Percentiles rank a stretch among this genome's conserved stretches.
These are phyloP conservation scores for Pistacia atlantica DNA, from an alignment of 345 rosid genomes.

Conservation along the genomic window DNA sequence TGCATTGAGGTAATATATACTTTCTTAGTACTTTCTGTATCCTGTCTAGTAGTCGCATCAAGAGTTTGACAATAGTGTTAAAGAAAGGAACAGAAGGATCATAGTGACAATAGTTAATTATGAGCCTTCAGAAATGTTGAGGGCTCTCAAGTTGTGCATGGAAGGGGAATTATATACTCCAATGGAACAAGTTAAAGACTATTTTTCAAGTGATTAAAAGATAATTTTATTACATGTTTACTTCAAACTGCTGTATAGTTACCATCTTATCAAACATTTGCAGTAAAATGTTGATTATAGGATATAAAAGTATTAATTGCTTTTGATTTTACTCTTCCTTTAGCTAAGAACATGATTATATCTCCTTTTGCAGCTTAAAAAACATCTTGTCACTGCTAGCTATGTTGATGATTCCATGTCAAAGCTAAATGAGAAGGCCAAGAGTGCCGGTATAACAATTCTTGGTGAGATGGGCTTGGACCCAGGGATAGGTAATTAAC, in stretches of 20 bases:
- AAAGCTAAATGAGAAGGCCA: conserved; percentile 68
- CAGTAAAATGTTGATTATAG: background rate
- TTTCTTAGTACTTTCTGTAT: conserved; percentile 1
- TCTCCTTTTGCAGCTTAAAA: conserved; percentile 60
- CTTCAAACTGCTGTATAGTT: background rate
- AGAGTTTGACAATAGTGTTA: background rate
- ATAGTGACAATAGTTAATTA: background rate
- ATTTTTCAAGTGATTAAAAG: too few species aligned
- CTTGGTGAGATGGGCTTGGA: conserved; percentile 99
- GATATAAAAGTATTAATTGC: background rate
- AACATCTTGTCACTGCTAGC: conserved; percentile 95
- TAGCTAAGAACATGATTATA: conserved; percentile 4
- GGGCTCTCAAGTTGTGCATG: too few species aligned
- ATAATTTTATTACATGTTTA: too few species aligned
- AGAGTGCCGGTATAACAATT: conserved; percentile 74
- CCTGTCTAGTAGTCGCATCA: background rate
- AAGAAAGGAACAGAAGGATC: background rate
- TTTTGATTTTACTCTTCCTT: conserved; percentile 3
- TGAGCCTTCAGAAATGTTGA: too few species aligned
- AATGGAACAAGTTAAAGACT: background rate
- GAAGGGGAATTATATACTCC: background rate
- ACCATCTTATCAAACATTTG: background rate
- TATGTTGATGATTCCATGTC: conserved; percentile 79
- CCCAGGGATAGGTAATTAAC: conserved; percentile 86
- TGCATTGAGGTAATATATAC: conserved; percentile 69